Conservation (phyloP, 2,329 filamentous ascomycete species). For the Amphichorda felina region DNA sequence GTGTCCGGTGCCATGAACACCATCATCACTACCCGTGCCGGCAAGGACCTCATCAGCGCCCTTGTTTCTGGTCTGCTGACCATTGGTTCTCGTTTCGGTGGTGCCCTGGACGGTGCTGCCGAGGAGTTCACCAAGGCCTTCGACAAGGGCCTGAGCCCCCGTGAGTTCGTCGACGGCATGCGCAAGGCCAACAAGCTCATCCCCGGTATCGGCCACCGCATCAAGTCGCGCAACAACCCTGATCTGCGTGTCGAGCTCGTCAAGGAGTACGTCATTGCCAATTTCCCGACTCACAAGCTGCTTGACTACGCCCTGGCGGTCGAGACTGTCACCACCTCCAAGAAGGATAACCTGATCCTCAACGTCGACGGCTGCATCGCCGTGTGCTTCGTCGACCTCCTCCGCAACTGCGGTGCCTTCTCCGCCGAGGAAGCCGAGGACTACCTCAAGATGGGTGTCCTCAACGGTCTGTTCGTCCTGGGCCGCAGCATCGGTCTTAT, state of each 20-base stretch:
- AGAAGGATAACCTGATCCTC: conserved; percentile 99
- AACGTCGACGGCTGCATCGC: conserved; percentile 98
- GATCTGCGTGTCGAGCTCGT: conserved; percentile 99
- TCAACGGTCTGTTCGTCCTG: conserved; percentile 98
- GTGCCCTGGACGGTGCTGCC: conserved; percentile 92
- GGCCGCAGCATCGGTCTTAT: conserved; percentile 97
- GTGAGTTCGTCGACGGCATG: conserved; percentile 98
- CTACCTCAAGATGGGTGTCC: conserved; percentile 97
- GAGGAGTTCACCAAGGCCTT: conserved; percentile 98
- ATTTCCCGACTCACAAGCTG: conserved; percentile 96
- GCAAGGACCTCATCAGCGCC: conserved; percentile 94
- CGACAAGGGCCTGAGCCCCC: conserved; percentile 94
- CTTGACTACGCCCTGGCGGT: conserved; percentile 98
- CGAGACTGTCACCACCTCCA: conserved; percentile 95
- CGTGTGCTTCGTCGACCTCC: conserved; percentile 95
- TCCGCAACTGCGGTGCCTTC: conserved; percentile 98
- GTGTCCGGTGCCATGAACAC: conserved; percentile 99
- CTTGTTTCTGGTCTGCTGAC: conserved; percentile 94
- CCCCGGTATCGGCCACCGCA: conserved; percentile 95
- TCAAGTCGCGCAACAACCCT: conserved; percentile 99
- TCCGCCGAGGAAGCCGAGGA: conserved; percentile 93
- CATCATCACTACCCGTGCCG: conserved; percentile 98
- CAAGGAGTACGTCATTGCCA: conserved; percentile 95
- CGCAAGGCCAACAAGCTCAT: conserved; percentile 99
- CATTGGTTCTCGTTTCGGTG: conserved; percentile 96